Evolutionary conservation across 345 rosid species (phyloP).

Genomic region (Barbarea vulgaris): DNA sequence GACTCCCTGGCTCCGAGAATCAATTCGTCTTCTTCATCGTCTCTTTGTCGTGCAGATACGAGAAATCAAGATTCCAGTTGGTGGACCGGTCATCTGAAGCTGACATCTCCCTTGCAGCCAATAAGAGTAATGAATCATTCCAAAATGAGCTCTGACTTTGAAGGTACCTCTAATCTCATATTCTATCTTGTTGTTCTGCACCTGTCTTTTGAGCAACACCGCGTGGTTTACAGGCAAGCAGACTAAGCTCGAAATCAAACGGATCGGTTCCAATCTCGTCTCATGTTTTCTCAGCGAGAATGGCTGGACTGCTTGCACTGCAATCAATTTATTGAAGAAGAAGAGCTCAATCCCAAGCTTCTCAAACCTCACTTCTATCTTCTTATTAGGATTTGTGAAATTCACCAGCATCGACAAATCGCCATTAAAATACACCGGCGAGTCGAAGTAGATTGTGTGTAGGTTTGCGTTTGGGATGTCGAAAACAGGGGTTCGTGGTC

Average conservation of each 20-base stretch:
- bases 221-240: conserved; percentile 65
- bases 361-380: conserved; percentile 69
- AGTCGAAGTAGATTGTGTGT: conserved; percentile 74
- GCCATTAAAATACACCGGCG: conserved; percentile 67
- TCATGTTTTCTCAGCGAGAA: conserved; percentile 62
- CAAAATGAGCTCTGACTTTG: conserved; percentile 69
- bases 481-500: conserved; percentile 66
- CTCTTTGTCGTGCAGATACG: conserved; percentile 63
- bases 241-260: conserved; percentile 74
- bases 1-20: not conserved
- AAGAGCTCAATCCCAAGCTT: conserved; percentile 61
- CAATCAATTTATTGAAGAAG: conserved; percentile 63
- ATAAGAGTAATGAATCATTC: conserved; percentile 72
- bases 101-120: conserved; percentile 79
- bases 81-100: conserved; percentile 76
- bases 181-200: conserved; percentile 58
- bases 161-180: conserved; percentile 71
- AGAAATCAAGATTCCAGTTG: conserved; percentile 66
- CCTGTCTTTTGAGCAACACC: conserved; percentile 65
- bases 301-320: conserved; percentile 61
- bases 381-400: conserved; percentile 79
- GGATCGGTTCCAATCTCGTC: conserved; percentile 57
- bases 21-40: conserved; percentile 11
- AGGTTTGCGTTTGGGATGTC: conserved; percentile 73
- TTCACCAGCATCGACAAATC: conserved; percentile 69